A percentile compares a stretch with the other conserved stretches of the same genome.
These are phyloP conservation scores for Auricularia cornea DNA, from an alignment of 768 basidiomycete species.

Conservation along the genomic window DNA sequence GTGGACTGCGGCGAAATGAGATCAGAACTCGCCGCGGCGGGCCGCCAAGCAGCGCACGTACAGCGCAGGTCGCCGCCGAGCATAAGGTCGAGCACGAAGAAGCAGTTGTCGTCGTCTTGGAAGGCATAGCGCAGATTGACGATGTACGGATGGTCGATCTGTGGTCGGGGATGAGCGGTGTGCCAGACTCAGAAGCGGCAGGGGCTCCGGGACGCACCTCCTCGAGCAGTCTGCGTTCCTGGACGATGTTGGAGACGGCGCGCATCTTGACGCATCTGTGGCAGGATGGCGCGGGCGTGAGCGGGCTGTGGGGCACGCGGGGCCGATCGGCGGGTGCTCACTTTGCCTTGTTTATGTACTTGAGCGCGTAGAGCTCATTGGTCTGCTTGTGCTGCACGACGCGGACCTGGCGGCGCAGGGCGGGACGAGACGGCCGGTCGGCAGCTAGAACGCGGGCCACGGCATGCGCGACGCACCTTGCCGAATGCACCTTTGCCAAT, in stretches of 20 bases:
- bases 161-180: constrained; percentile 2
- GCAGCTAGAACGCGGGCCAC: constrained; percentile 8
- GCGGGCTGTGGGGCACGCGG: constrained; percentile 24
- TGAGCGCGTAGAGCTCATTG: constrained; percentile 92
- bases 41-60: constrained; percentile 33
- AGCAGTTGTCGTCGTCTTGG: constrained; percentile 97
- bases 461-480: constrained; percentile 52
- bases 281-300: background rate
- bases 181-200: constrained; percentile 17
- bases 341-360: constrained; percentile 98
- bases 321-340: constrained; percentile 21
- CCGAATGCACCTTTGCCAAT: constrained; percentile 99
- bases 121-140: constrained; percentile 95
- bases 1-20: constrained; percentile 50
- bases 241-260: constrained; percentile 93
- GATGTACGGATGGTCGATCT: constrained; percentile 94
- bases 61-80: constrained; percentile 91
- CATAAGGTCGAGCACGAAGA: constrained; percentile 97
- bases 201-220: constrained; percentile 51
- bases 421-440: constrained; percentile 12
- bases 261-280: constrained; percentile 92
- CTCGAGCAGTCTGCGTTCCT: constrained; percentile 89
- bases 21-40: background rate
- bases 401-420: constrained; percentile 58
- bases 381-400: constrained; percentile 99